These are phyloP conservation scores for Parastagonospora nodorum DNA, from an alignment of 2,329 filamentous ascomycete species.

Conservation along the genomic window DNA sequence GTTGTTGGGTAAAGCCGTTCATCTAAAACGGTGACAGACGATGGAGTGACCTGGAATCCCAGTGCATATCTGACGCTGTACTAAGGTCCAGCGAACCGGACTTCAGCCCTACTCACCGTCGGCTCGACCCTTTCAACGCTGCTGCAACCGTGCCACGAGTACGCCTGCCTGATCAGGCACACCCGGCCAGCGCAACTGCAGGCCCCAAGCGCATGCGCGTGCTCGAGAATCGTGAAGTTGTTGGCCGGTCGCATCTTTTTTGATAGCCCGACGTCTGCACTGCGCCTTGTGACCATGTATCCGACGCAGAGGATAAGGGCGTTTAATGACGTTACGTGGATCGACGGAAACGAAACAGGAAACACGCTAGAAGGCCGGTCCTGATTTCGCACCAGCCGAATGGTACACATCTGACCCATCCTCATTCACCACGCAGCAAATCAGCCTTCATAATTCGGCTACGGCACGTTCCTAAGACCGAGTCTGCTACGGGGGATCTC, in stretches of 20 bases:
- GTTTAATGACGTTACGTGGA: constrained; percentile 8
- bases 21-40: neutral
- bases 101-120: constrained; percentile 40
- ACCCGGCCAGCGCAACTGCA: neutral
- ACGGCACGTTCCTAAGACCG: constrained; percentile 12
- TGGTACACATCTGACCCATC: constrained; percentile 11
- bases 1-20: constrained; percentile 1
- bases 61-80: neutral
- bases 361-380: constrained; percentile 11
- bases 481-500: constrained; percentile 2
- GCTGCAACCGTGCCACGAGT: constrained; percentile 40
- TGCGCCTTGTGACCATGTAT: constrained; percentile 9
- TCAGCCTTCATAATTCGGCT: neutral
- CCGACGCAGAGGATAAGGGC: constrained; percentile 5
- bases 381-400: constrained; percentile 3
- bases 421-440: constrained; percentile 4
- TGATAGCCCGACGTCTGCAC: neutral
- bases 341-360: constrained; percentile 4
- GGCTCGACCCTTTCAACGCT: constrained; percentile 22
- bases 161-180: constrained; percentile 3
- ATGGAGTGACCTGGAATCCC: neutral
- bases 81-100: constrained; percentile 22
- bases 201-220: neutral
- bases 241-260: neutral
- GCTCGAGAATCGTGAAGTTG: neutral